phyloP scores from a whole-genome alignment of 2,329 filamentous ascomycete species.

The Cordyceps cateniannulata region DNA sequence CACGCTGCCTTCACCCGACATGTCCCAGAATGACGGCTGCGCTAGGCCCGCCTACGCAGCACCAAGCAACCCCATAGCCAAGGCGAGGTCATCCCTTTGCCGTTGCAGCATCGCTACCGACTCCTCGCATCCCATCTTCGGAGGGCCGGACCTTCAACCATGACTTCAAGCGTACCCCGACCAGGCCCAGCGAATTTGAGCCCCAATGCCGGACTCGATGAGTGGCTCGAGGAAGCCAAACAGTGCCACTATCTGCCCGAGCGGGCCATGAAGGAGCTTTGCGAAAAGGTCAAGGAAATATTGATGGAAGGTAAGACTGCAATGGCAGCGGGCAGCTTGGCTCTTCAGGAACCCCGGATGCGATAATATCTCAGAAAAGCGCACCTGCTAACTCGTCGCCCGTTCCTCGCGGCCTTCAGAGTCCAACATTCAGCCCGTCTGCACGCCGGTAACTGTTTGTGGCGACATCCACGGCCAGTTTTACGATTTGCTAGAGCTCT shows the following conservation, averaged over 20 bases:
- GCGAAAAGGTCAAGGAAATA: constrained; percentile 97
- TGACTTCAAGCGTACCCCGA: constrained; percentile 61
- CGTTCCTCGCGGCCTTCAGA: constrained; percentile 45
- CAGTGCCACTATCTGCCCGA: constrained; percentile 97
- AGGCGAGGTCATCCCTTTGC: constrained; percentile 12
- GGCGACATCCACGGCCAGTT: constrained; percentile 99
- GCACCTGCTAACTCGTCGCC: background rate
- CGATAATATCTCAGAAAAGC: background rate
- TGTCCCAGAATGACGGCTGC: background rate
- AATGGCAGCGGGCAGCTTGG: too few relatives aligned
- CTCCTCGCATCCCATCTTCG: constrained; percentile 15
- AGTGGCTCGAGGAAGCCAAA: constrained; percentile 95
- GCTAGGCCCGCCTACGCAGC: constrained; percentile 9
- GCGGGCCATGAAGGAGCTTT: constrained; percentile 95
- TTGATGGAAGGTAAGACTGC: constrained; percentile 78
- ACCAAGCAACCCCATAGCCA: constrained; percentile 3
- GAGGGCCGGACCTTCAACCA: constrained; percentile 23
- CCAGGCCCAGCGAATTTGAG: constrained; percentile 83
- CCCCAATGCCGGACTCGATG: constrained; percentile 79
- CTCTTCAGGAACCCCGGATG: background rate
- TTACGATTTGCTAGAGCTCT: constrained; percentile 94
- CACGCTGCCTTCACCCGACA: background rate
- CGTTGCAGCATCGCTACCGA: background rate
- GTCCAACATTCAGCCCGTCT: constrained; percentile 97
- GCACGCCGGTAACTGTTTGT: constrained; percentile 92